A percentile compares a stretch with the other conserved stretches of the same genome.
Evolutionary conservation across 345 rosid genomes (phyloP).

Genomic region (Eutrema japonicum): DNA sequence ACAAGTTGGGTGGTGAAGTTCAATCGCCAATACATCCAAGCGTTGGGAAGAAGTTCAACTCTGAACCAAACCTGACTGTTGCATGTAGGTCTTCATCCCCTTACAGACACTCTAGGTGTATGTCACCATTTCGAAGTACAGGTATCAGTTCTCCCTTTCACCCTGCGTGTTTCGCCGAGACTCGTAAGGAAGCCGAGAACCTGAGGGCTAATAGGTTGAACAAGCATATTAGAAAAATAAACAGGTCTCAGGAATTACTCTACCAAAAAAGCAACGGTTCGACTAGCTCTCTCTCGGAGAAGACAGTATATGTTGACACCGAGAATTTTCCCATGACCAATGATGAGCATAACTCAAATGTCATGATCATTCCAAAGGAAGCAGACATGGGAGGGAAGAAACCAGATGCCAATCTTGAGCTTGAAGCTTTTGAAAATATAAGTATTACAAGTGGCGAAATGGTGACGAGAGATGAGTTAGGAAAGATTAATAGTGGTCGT

Average conservation of each 20-base stretch:
- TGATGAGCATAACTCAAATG: conserved; percentile 41
- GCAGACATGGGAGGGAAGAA: conserved; percentile 31
- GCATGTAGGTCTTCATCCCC: conserved; percentile 62
- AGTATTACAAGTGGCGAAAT: conserved; percentile 33
- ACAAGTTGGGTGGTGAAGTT: conserved; percentile 45
- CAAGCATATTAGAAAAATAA: conserved; percentile 48
- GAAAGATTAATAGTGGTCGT: conserved; percentile 20
- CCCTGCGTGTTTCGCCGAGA: conserved; percentile 52
- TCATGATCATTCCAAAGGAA: conserved; percentile 38
- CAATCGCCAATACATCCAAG: conserved; percentile 51
- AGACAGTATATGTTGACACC: conserved; percentile 67
- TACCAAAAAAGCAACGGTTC: conserved; percentile 42
- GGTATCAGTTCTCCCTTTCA: conserved; percentile 59
- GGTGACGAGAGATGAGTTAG: conserved; percentile 41
- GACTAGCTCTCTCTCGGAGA: conserved; percentile 58
- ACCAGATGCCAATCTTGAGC: conserved; percentile 32
- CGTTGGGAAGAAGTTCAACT: conserved; percentile 45
- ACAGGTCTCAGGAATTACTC: conserved; percentile 58
- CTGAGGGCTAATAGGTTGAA: conserved; percentile 50
- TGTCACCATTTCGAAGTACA: conserved; percentile 62
- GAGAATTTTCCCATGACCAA: conserved; percentile 37
- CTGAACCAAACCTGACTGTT: conserved; percentile 47
- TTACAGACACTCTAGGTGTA: conserved; percentile 50
- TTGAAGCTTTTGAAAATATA: conserved; percentile 38
- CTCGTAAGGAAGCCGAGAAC: conserved; percentile 64